phyloP scores from a whole-genome alignment of 306 rosid species.

The Erythrophleum fordii region DNA sequence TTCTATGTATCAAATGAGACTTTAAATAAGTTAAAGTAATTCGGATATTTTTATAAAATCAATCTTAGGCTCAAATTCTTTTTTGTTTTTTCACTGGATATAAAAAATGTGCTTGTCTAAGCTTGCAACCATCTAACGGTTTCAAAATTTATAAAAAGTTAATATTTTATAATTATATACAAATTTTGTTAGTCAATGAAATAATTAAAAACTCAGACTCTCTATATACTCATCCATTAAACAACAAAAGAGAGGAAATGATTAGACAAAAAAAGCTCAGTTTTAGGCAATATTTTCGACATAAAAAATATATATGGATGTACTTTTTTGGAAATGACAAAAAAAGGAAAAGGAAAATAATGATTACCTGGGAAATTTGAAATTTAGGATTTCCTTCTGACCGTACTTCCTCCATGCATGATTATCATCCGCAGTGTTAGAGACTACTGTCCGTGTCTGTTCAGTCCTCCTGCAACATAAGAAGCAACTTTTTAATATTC shows the following conservation, averaged over 20 bases:
- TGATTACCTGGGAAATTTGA: conserved; percentile 75
- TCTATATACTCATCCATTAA: too few relatives aligned
- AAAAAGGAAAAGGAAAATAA: conserved; percentile 12
- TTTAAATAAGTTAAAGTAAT: not conserved
- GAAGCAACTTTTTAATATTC: not conserved
- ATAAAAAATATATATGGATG: not conserved
- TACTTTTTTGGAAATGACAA: not conserved
- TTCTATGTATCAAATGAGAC: too few relatives aligned
- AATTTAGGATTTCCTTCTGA: conserved; percentile 76
- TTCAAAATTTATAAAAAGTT: not conserved
- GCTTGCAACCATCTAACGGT: not conserved
- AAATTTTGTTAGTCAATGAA: too few relatives aligned
- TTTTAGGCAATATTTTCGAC: not conserved
- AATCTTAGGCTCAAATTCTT: not conserved
- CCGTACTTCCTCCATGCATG: conserved; percentile 93
- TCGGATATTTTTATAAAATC: not conserved
- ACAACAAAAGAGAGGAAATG: not conserved
- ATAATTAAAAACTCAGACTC: not conserved
- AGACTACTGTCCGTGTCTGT: conserved; percentile 35
- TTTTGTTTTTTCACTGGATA: not conserved
- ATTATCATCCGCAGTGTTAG: conserved; percentile 51
- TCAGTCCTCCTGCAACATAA: conserved; percentile 56
- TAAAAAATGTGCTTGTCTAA: too few relatives aligned
- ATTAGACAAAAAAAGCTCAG: not conserved
- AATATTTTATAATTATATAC: not conserved